phyloP scores from a whole-genome alignment of 1,284 basidiomycete genomes.

The Kalmanozyma brasiliensis region DNA sequence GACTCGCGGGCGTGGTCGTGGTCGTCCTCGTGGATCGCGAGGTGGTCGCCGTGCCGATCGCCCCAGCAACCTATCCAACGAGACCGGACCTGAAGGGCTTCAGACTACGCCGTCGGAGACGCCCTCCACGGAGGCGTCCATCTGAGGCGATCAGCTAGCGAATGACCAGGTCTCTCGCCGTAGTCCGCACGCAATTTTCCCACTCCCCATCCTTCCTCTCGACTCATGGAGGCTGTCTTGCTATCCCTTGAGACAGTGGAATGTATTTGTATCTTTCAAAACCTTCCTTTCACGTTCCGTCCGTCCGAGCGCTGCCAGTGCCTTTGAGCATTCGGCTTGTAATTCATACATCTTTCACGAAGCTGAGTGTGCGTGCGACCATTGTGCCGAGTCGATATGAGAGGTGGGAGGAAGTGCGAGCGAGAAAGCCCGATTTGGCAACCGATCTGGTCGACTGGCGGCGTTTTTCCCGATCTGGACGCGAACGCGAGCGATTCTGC shows the following conservation, averaged over 20 bases:
- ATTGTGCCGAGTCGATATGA: not conserved
- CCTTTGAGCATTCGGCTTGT: constrained; percentile 8
- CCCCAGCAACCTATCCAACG: constrained; percentile 22
- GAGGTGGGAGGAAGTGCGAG: not conserved
- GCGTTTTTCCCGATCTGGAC: constrained; percentile 2
- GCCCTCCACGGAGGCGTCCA: constrained; percentile 24
- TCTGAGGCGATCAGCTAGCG: constrained; percentile 5
- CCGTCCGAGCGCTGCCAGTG: constrained; percentile 9
- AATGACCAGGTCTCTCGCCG: too few relatives aligned
- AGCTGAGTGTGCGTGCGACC: too few relatives aligned
- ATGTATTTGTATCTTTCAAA: constrained; percentile 24
- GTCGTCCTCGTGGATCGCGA: constrained; percentile 40
- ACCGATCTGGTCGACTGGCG: not conserved
- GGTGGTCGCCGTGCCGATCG: constrained; percentile 20
- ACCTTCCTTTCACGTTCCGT: not conserved
- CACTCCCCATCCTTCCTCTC: not conserved
- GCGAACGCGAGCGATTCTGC: constrained; percentile 23
- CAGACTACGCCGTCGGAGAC: constrained; percentile 14
- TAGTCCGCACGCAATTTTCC: not conserved
- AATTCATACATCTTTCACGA: constrained; percentile 29
- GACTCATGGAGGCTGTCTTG: not conserved
- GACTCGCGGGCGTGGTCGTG: constrained; percentile 30
- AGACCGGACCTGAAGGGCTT: constrained; percentile 21
- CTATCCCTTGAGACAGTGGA: constrained; percentile 8
- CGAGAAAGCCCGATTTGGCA: too few relatives aligned